Evolutionary conservation across 352 stramenopile genomes (phyloP), one percentile per base, ranked within the genome.

Genomic region (Globisporangium paroecandrum): DNA sequence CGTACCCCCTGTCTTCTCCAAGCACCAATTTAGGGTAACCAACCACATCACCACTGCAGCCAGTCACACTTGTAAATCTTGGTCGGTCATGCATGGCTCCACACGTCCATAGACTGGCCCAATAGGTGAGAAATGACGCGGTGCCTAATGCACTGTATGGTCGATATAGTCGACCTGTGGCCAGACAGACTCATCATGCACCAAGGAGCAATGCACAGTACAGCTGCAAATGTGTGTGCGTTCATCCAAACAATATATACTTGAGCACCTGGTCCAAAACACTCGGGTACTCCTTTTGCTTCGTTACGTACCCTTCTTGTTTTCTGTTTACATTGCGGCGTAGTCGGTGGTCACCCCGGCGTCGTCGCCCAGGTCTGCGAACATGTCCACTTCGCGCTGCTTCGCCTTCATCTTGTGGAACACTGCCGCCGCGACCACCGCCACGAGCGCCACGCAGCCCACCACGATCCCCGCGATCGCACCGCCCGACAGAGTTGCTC

Each of bases 371-470:
- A 63, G 64, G 38, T 69, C 64, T 1, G 64, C 64, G 24, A 69
- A 64, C 55, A 69, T 47, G 55, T 69, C 55, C 25, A 69, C 64
- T 24, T 69, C 64, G 38, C 64, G 64, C 54, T 69, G 64, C 64
- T 69, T 68, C 4, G 41, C 32, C 54, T 68, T 55, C 54, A 69
- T 58, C 38, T 62, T 69, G 27, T 58, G 55, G 54, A 64, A 41
- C 24, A 64, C 41, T 10, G 41, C 64, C 1, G 53, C 64, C 7
- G 41, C 63, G 54, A 68, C 38, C 25, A 58, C 12, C 43, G 63
- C 64, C 10, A 69, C 7, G n/a, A 55, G 20, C 24, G 55, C 55
- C 38, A 41, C n/a, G 22, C 64, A 69, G 6, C 64, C 55, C 13
- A 64, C 41, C 15, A 41, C 63, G 8, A 68, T 68, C 1, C 63